Evolutionary conservation across 1,284 basidiomycete species (phyloP).

Genomic region (Anthracocystis walkeri): DNA sequence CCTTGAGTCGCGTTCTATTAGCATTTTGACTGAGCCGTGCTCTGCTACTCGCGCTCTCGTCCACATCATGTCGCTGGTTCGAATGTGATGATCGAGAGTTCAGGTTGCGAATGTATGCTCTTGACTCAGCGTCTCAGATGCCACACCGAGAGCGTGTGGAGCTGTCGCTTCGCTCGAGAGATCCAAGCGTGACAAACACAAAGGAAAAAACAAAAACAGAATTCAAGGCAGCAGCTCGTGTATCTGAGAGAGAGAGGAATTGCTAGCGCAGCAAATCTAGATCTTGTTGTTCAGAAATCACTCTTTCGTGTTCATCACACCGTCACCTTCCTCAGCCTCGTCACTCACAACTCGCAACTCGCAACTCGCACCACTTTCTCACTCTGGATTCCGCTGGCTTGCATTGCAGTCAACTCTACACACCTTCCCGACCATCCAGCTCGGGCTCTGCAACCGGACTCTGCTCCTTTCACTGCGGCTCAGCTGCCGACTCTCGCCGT

Average conservation of each 20-base stretch:
- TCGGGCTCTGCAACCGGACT: background rate
- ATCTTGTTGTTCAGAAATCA: constrained; percentile 30
- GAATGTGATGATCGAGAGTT: background rate
- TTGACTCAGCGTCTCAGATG: constrained; percentile 2
- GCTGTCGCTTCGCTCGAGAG: background rate
- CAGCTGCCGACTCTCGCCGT: background rate
- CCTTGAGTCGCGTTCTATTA: too few species aligned
- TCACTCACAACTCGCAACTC: background rate
- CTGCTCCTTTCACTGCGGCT: background rate
- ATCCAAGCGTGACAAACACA: background rate
- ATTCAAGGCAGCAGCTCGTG: constrained; percentile 6
- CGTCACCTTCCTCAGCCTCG: constrained; percentile 24
- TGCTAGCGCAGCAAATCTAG: background rate
- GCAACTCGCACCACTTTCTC: background rate
- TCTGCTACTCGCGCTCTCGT: too few species aligned
- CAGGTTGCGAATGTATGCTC: background rate
- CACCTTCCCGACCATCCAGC: background rate
- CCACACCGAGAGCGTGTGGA: too few species aligned
- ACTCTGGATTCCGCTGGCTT: background rate
- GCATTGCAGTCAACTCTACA: constrained; percentile 5
- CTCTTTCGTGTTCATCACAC: constrained; percentile 1
- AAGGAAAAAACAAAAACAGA: background rate
- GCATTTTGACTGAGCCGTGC: too few species aligned
- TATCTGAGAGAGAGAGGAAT: background rate
- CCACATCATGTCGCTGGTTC: background rate